Base-by-base conservation (phyloP, 129 eudicot species). In the Chrysanthemum makinoi region DNA sequence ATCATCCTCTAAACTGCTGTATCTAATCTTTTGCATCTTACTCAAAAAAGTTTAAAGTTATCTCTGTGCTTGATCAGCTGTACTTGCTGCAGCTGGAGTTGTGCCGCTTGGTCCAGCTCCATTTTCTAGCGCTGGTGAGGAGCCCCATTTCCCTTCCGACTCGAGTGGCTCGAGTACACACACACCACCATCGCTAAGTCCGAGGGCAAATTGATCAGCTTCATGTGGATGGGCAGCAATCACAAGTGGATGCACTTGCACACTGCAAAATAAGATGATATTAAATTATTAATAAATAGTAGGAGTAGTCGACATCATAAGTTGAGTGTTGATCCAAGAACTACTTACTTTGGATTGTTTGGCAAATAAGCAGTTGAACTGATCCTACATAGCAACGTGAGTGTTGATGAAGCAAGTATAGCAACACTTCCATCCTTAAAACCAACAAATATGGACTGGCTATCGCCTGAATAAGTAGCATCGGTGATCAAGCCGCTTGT, bases 381-480 rank as follows among this genome's bases (percentile, higher is more conserved):
- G 30, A 90, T 81, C 49, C 88, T 87, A 60, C 96, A 90, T 65
- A 89, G 86, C 76, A 87, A 78, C 77, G 85, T 84, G 44, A 90
- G 89, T 49, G 86, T 82, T 61, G 90, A 74, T 49, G 94, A 88
- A 64, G 94, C 85, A 22, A 90, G 91, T 81, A 90, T 84, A 66
- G 89, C 87, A 15, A 90, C 79, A 79, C 96, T 84, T 69, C 91
- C 96, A 52, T 90, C 94, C 72, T 87, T 85, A 66, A 83, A 87
- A 66, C 91, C 77, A 35, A 87, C 96, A 56, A 73, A 90, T 75
- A 90, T 90, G 10, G 87, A 87, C 59, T 80, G 90, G 83, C 96
- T 85, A 81, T 90, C 96, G 35, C 96, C 85, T 11, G 96, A 90
- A 69, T 90, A 90, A 68, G 96, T 85, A n/a, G 96, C 96, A 72